Conservation (phyloP, 305 asterid species). For the Rubia balearica region DNA sequence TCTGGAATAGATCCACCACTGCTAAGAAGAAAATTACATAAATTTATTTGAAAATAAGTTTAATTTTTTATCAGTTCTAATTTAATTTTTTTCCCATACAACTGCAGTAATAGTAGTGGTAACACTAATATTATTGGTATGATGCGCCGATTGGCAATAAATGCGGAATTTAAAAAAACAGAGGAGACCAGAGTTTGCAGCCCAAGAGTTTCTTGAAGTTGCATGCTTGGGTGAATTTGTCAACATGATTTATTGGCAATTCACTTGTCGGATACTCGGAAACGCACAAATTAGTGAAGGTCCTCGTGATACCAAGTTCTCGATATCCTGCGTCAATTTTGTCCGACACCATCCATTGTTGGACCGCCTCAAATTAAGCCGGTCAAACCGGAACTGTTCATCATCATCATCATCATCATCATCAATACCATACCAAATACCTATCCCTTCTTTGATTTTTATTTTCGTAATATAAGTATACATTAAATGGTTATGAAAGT, state of each 20-base stretch:
- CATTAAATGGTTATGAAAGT: no score
- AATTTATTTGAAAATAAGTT: no score
- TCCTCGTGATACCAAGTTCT: conserved; percentile 19
- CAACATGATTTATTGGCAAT: conserved; percentile 18
- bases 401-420: no score
- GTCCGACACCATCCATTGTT: conserved; percentile 11
- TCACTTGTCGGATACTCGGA: conserved; percentile 26
- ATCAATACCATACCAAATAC: neutral
- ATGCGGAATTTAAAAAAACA: conserved; percentile 14
- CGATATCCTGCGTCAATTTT: conserved; percentile 1
- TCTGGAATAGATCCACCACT: no score
- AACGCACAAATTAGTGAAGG: conserved; percentile 5
- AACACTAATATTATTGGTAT: no score
- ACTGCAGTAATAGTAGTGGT: no score
- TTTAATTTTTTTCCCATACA: no score
- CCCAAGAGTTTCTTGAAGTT: conserved; percentile 7
- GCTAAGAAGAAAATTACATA: no score
- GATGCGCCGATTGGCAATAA: neutral
- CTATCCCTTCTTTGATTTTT: no score
- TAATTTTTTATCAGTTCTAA: no score
- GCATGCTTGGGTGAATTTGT: neutral
- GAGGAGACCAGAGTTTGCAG: neutral
- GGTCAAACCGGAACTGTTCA: conserved; percentile 22
- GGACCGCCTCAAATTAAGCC: conserved; percentile 26
- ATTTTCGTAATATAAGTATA: no score